Base-by-base conservation (phyloP, 495 filamentous ascomycete genomes). In the Aspergillus incahuasiensis region DNA sequence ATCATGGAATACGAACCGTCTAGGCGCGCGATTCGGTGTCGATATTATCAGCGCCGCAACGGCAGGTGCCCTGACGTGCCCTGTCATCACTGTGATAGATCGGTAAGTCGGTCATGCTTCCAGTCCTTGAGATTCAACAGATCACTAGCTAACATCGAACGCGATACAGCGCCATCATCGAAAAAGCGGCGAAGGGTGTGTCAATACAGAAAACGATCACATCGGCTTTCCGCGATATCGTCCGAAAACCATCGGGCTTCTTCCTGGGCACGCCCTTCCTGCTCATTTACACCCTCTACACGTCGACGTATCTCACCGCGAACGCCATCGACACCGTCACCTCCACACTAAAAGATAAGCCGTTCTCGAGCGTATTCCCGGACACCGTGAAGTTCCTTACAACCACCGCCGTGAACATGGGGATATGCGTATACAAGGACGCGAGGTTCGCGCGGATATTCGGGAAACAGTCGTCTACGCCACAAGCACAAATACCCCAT, bases 371-470 rank as follows among this genome's bases (percentile, higher is more conserved):
- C 60, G 82, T 87, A 34, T 92, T 89, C 2, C 74, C 85, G 1
- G 91, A 90, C 44, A 81, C 84, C 3, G 68, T 82, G 48, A 97
- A 97, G 66, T 97, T 97, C 74, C 74, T 86, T 60, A 84, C 88
- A 52, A 95, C 92, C 6, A 79, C 74, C 20, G 75, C 83, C n/a
- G 86, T 91, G 48, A 97, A 97, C 72, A 88, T 97, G 75, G 79
- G 84, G 5, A 83, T 97, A 24, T 91, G 92, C 72, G 85, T 97
- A 24, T 89, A 94, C 80, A 97, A 97, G 69, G 92, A 97, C 73
- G 85, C 85, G 62, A 82, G 84, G 49, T 97, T 92, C 67, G 90
- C 90, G 0, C 79, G 81, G 52, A 78, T 96, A 54, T 97, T 96
- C 70, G 90, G 90, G 6, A 69, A 73, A 6, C 60, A 66, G 3